These are phyloP conservation scores for Linum usitatissimum DNA, from an alignment of 345 rosid species.

Conservation along the genomic window DNA sequence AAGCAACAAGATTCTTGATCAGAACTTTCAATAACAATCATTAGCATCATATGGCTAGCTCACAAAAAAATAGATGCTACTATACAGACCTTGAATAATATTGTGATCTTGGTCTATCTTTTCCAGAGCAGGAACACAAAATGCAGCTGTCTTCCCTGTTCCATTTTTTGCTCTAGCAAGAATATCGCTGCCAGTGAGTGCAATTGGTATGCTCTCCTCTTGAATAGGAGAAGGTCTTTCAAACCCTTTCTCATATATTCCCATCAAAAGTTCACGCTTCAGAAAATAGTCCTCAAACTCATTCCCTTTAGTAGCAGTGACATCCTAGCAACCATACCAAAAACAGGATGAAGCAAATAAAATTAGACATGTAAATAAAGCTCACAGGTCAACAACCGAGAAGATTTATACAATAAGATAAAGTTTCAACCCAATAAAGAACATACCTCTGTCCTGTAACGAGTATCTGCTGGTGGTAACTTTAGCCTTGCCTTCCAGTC, in stretches of 20 bases:
- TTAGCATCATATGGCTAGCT: neutral
- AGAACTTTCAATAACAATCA: neutral
- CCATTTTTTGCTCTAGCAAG: slow-evolving; percentile 99
- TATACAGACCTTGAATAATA: slow-evolving; percentile 74
- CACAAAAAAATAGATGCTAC: neutral
- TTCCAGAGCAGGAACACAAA: slow-evolving; percentile 94
- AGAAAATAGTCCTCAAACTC: slow-evolving; percentile 98
- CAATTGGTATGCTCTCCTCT: slow-evolving; percentile 99
- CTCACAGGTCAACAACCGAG: too few relatives aligned
- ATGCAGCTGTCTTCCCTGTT: slow-evolving; percentile 98
- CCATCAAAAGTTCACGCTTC: slow-evolving; percentile 90
- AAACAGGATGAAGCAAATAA: neutral
- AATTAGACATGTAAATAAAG: neutral
- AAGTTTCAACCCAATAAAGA: neutral
- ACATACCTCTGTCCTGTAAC: slow-evolving; percentile 79
- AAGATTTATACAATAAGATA: neutral
- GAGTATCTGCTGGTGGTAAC: slow-evolving; percentile 64
- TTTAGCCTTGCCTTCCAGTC: slow-evolving; percentile 86
- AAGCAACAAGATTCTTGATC: neutral
- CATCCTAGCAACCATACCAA: slow-evolving; percentile 51
- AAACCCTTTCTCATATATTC: slow-evolving; percentile 96
- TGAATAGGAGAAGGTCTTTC: slow-evolving; percentile 99
- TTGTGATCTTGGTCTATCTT: slow-evolving; percentile 91
- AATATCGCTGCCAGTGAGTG: slow-evolving; percentile 96
- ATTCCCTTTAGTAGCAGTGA: slow-evolving; percentile 96